phyloP scores from a whole-genome alignment of 495 filamentous ascomycete genomes.

The Cudoniella acicularis region DNA sequence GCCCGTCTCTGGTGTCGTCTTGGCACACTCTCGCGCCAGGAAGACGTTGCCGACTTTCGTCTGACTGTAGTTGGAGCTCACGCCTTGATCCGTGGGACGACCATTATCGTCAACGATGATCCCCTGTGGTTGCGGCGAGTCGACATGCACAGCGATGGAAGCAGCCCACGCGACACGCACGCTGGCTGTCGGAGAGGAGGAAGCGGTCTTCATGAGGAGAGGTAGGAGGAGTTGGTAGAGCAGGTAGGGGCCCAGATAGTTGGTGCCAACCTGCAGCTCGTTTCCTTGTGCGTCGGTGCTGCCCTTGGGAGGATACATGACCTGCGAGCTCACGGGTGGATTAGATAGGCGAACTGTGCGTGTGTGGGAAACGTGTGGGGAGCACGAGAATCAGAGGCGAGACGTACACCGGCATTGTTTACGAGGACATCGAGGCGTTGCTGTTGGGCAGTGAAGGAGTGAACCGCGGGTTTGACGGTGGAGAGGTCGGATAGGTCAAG shows the following conservation, averaged over 20 bases:
- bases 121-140: too few species aligned
- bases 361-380: too few species aligned
- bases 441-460: constrained; percentile 37
- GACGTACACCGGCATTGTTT: constrained; percentile 46
- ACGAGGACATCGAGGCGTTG: constrained; percentile 46
- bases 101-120: too few species aligned
- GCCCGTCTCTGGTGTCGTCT: too few species aligned
- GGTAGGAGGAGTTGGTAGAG: constrained; percentile 40
- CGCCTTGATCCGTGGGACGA: too few species aligned
- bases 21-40: too few species aligned
- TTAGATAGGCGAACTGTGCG: too few species aligned
- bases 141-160: too few species aligned
- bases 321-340: too few species aligned
- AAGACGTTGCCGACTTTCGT: too few species aligned
- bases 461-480: constrained; percentile 43
- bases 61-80: too few species aligned
- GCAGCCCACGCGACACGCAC: constrained; percentile 46
- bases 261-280: constrained; percentile 36
- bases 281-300: constrained; percentile 33
- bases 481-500: constrained; percentile 47
- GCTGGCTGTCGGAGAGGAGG: constrained; percentile 21
- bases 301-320: constrained; percentile 44
- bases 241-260: constrained; percentile 37
- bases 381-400: too few species aligned
- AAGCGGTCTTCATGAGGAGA: constrained; percentile 18